These are phyloP conservation scores for Microthyrium microscopicum DNA, from an alignment of 2,329 filamentous ascomycete species.

Conservation along the genomic window DNA sequence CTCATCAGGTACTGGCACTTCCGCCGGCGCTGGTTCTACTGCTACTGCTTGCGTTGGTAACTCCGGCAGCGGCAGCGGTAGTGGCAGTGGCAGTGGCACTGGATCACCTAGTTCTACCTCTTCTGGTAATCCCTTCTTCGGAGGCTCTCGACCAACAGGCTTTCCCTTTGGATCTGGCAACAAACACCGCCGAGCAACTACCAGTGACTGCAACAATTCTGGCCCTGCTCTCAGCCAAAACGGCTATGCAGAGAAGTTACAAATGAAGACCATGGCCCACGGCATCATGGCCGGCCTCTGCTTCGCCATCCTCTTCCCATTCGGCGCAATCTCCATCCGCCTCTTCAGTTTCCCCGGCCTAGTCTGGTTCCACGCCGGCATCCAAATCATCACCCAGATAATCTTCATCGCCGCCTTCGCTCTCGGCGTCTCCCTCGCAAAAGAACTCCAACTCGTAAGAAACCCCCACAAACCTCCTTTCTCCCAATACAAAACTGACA, in stretches of 20 bases:
- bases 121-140: constrained; percentile 5
- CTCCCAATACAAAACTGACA: constrained; percentile 5
- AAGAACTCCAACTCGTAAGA: constrained; percentile 14
- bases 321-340: constrained; percentile 27
- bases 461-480: not conserved
- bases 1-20: constrained; percentile 10
- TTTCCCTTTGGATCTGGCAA: no score
- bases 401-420: constrained; percentile 33
- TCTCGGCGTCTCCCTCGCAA: constrained; percentile 33
- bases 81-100: not conserved
- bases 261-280: constrained; percentile 27
- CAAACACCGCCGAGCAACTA: no score
- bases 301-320: constrained; percentile 28
- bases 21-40: not conserved
- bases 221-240: no score
- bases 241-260: no score
- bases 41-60: no score
- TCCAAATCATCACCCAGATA: constrained; percentile 32
- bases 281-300: constrained; percentile 26
- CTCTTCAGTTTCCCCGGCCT: constrained; percentile 26
- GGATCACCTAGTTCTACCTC: constrained; percentile 1
- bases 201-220: no score
- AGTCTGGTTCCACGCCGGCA: constrained; percentile 27
- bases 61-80: not conserved
- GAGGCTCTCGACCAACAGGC: constrained; percentile 10